Percentiles rank a stretch among this genome's conserved stretches.
phyloP scores from a whole-genome alignment of 225 moss, liverwort and hornwort species.

The Straminergon stramineum region DNA sequence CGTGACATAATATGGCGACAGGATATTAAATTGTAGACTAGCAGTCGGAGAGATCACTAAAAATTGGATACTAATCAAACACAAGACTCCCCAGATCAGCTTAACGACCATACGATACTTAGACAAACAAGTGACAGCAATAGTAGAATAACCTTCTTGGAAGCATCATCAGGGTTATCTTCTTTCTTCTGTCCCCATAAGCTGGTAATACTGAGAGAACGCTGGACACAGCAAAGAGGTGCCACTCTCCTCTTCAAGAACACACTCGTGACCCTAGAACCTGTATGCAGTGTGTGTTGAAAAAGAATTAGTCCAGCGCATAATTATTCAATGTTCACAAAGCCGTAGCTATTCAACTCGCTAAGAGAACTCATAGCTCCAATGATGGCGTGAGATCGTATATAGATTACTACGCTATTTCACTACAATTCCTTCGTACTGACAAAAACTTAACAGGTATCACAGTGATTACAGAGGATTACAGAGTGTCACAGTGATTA shows the following conservation, averaged over 20 bases:
- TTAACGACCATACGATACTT: neutral
- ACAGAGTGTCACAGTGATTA: neutral
- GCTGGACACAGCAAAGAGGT: conserved; percentile 13
- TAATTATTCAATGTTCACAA: neutral
- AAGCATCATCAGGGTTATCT: conserved; percentile 37
- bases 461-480: neutral
- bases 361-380: neutral
- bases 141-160: conserved; percentile 27
- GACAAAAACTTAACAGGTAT: neutral
- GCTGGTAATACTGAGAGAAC: conserved; percentile 37
- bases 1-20: neutral
- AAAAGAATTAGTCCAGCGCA: neutral
- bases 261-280: conserved; percentile 27
- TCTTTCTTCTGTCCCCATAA: conserved; percentile 65
- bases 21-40: neutral
- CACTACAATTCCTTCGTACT: neutral
- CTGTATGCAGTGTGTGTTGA: neutral
- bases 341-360: neutral
- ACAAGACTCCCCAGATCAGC: neutral
- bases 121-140: neutral
- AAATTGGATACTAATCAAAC: neutral
- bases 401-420: neutral
- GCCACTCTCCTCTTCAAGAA: conserved; percentile 24
- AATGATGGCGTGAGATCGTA: neutral
- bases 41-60: neutral